Base-by-base conservation (phyloP, 805 yeast species). In the Saturnispora ahearnii region DNA sequence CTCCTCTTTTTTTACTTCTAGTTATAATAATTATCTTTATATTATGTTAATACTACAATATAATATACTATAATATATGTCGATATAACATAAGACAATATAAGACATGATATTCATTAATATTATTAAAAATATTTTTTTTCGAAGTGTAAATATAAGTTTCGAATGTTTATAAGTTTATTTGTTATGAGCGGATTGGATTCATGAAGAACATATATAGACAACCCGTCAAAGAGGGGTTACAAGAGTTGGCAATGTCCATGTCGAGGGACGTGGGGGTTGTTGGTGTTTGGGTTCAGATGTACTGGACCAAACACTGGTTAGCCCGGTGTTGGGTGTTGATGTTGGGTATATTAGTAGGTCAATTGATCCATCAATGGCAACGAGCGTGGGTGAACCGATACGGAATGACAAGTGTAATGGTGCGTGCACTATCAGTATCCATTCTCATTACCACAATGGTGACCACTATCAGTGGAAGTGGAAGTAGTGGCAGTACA, bases 291-390 rank as follows among this genome's bases (percentile, higher is more conserved):
- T 41, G 45, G 50, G 31, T 13, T 15, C 50, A 47, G 34, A 30
- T 41, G 4, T 32, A 21, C 5, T 47, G 50, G 50, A 44, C 41
- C 4, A 18, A 33, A 8, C 45, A 46, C 26, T 46, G 49, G 49
- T 31, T 36, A 7, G 41, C 45, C 13, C 34, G 29, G n/a, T n/a
- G 34, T 13, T 47, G 50, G 50, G 26, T 47, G n/a, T 21, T 47
- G n/a, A 26, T 41, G n/a, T 15, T 32, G 34, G 50, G 50, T 22
- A 7, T 47, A 6, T 26, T 47, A n/a, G n/a, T 41, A 18, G 45
- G 41, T 12, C 41, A 41, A n/a, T n/a, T 47, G 41, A 44, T 47
- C 10, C 33, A 41, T n/a, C 41, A 41, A n/a, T 47, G 50, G 50
- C 50, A 47, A 32, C 13, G 9, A 12, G 24, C 41, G 13, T 47